Evolutionary conservation across 306 rosid species (phyloP), one percentile per base, ranked within the genome.

Genomic region (Cicer judaicum): DNA sequence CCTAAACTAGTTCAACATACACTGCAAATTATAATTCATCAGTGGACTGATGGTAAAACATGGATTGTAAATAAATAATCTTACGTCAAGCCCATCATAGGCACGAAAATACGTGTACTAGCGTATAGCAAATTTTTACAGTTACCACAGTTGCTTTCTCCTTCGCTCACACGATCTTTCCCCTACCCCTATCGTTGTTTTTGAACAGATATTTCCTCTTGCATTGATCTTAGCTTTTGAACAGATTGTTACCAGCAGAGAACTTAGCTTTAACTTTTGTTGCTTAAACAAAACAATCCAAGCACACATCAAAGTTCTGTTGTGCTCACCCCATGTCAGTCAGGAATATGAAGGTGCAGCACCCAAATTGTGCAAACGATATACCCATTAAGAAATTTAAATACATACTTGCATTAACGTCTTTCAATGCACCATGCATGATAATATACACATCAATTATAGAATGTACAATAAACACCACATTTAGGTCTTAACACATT

Each of bases 381-480:
- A 76, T 24, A 53, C 53, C 47, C 19, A 54, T 18, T 38, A 75
- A 7, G 14, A 55, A 66, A 12, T 50, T 50, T 16, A 60, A 3
- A 36, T 2, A 42, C 59, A 50, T 39, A n/a, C 44, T 18, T 47
- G 63, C 54, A 15, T 56, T 24, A 63, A 75, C 60, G 70, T 55
- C 21, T 50, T 66, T 46, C 52, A 63, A 67, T 65, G 15, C 79
- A 70, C 49, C 55, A 63, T 18, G 14, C 47, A 70, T 18, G 55
- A 72, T 21, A 55, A 62, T 78, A 69, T 54, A 73, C 73, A 70
- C 41, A 80, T 38, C 10, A 24, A 72, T 40, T 61, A 48, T 38
- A 50, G 52, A 73, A 83, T 74, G 64, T 82, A 78, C 76, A 68
- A 67, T 44, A 62, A 54, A 67, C 9, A 60, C 24, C 12, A 5